These are phyloP conservation scores for Cystobasidium ongulense DNA, from an alignment of 768 basidiomycete genomes.

Conservation along the genomic window DNA sequence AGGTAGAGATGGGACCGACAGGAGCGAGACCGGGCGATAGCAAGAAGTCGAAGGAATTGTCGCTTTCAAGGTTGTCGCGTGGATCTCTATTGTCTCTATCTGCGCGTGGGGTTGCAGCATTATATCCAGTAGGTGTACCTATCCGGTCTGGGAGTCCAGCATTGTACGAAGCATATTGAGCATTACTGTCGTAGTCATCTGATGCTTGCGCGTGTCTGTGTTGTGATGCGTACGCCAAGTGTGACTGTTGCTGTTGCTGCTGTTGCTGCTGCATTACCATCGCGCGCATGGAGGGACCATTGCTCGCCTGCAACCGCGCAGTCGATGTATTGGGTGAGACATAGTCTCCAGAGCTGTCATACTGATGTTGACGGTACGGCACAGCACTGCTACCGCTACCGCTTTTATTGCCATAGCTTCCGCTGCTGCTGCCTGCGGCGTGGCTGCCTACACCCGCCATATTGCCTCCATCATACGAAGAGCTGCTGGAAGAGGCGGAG, in stretches of 20 bases:
- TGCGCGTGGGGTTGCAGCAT: neutral
- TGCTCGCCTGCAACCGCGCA: neutral
- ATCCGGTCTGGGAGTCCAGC: neutral
- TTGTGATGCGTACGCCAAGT: neutral
- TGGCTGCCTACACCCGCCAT: slow-evolving; percentile 10
- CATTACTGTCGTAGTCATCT: slow-evolving; percentile 16
- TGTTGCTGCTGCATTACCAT: slow-evolving; percentile 18
- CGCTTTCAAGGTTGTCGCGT: neutral
- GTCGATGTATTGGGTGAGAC: neutral
- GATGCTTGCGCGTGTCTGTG: slow-evolving; percentile 14
- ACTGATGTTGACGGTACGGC: neutral
- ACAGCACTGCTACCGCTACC: neutral
- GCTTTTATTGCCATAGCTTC: slow-evolving; percentile 1
- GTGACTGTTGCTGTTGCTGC: slow-evolving; percentile 3
- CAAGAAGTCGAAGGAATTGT: slow-evolving; percentile 24
- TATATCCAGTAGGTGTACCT: neutral
- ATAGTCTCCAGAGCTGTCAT: slow-evolving; percentile 24
- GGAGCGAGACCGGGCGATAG: slow-evolving; percentile 24
- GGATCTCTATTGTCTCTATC: neutral
- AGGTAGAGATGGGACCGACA: slow-evolving; percentile 22
- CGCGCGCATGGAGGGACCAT: neutral
- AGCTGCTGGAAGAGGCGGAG: neutral
- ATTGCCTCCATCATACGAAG: neutral
- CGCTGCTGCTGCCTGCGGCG: neutral
- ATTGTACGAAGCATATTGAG: slow-evolving; percentile 8